These are phyloP conservation scores for Backusella macrospora DNA, from an alignment of 192 early-diverging fungal genomes.

Conservation along the genomic window DNA sequence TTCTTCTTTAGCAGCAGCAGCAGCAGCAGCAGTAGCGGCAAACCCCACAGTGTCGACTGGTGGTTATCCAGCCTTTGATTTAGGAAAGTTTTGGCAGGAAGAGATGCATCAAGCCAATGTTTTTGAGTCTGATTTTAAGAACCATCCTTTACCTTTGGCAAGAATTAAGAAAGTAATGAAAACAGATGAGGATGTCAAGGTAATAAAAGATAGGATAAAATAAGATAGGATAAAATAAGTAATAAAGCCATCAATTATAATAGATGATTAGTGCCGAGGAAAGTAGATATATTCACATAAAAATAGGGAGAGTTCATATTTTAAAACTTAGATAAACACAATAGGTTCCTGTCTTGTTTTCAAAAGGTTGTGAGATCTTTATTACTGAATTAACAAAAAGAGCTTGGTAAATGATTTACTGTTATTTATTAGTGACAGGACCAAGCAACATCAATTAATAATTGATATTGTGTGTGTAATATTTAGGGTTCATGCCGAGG, in stretches of 20 bases:
- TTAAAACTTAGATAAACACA: slow-evolving; percentile 39
- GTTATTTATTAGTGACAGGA: neutral
- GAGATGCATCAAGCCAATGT: slow-evolving; percentile 67
- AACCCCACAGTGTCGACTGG: slow-evolving; percentile 17
- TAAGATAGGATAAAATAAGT: neutral
- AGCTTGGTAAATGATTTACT: slow-evolving; percentile 59
- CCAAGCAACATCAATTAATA: neutral
- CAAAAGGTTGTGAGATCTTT: slow-evolving; percentile 98
- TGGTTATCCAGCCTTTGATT: slow-evolving; percentile 37
- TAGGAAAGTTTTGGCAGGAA: slow-evolving; percentile 71
- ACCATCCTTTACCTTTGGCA: slow-evolving; percentile 89
- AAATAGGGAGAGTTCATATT: slow-evolving; percentile 8
- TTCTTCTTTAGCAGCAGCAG: neutral
- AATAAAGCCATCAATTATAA: neutral
- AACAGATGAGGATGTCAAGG: slow-evolving; percentile 93
- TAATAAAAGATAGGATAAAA: slow-evolving; percentile 23
- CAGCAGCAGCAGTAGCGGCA: neutral
- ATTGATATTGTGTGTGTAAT: neutral
- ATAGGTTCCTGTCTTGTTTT: slow-evolving; percentile 90
- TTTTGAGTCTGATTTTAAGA: slow-evolving; percentile 85
- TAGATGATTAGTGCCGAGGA: slow-evolving; percentile 67
- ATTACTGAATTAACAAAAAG: slow-evolving; percentile 85
- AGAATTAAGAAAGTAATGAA: slow-evolving; percentile 99
- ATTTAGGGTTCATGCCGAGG: slow-evolving; percentile 86
- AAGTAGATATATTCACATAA: slow-evolving; percentile 4